phyloP scores from a whole-genome alignment of 371 early-diverging fungal species.

The Rhizopus sp. region DNA sequence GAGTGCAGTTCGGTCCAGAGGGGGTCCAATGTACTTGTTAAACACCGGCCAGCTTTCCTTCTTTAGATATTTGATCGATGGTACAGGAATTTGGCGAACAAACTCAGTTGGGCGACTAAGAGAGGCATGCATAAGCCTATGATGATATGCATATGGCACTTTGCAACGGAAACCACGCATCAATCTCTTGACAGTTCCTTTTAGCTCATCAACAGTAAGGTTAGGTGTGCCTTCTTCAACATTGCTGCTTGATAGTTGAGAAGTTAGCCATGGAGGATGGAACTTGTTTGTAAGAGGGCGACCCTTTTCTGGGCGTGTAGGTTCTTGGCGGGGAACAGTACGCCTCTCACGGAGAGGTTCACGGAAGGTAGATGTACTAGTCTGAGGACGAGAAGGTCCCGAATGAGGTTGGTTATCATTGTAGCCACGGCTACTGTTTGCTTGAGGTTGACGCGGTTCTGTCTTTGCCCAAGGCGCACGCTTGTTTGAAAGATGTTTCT shows the following conservation, averaged over 20 bases:
- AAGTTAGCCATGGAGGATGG: neutral
- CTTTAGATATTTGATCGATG: neutral
- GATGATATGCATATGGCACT: constrained; percentile 1
- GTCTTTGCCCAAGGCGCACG: no score
- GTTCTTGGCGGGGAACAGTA: no score
- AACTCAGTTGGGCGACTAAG: constrained; percentile 1
- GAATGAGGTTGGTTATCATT: no score
- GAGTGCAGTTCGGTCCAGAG: neutral
- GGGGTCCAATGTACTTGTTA: constrained; percentile 5
- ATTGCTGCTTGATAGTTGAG: neutral
- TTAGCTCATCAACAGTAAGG: neutral
- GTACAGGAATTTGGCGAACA: neutral
- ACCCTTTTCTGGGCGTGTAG: neutral
- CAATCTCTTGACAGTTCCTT: neutral
- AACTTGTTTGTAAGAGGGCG: neutral
- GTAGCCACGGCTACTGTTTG: no score
- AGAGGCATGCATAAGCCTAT: neutral
- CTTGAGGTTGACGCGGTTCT: no score
- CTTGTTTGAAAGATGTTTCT: no score
- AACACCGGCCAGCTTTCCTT: constrained; percentile 3
- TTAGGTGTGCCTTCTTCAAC: neutral
- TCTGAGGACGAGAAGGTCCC: no score
- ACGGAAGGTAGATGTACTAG: no score
- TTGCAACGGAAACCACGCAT: constrained; percentile 2
- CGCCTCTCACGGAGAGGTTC: no score